These are phyloP conservation scores for Xerocomellus chrysenteron DNA, from an alignment of 768 basidiomycete species.

Conservation along the genomic window DNA sequence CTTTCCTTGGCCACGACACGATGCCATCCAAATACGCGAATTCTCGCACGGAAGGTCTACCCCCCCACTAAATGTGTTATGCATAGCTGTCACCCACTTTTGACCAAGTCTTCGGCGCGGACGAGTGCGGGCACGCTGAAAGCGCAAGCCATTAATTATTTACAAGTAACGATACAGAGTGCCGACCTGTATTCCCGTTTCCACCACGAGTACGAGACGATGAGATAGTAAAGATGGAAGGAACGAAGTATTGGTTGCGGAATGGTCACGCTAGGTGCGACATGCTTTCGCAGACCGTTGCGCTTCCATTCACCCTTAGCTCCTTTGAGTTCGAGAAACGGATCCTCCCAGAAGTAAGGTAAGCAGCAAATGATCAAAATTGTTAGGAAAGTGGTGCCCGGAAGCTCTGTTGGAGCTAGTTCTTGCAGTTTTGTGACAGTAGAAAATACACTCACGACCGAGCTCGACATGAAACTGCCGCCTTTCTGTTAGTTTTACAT, in stretches of 20 bases:
- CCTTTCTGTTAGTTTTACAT: not conserved
- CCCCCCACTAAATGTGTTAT: too few species aligned
- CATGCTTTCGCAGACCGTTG: not conserved
- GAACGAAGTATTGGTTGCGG: not conserved
- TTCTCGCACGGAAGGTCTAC: too few species aligned
- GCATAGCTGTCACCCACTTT: too few species aligned
- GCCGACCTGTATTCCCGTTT: not conserved
- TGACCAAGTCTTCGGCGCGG: constrained; percentile 8
- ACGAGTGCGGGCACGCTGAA: constrained; percentile 37
- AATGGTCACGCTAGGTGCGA: not conserved
- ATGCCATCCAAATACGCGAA: too few species aligned
- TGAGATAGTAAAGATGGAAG: not conserved
- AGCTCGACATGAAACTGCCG: not conserved
- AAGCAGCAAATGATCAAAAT: not conserved
- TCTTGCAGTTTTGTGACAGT: not conserved
- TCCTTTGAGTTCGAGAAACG: not conserved
- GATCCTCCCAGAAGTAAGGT: not conserved
- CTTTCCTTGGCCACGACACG: too few species aligned
- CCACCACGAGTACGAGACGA: not conserved
- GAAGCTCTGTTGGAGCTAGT: not conserved
- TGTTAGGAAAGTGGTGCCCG: not conserved
- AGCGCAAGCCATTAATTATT: too few species aligned
- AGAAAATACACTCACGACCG: not conserved
- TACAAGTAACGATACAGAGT: not conserved
- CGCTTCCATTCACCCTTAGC: not conserved